Conservation (phyloP, 495 filamentous ascomycete species). For the Xylaria sp. region DNA sequence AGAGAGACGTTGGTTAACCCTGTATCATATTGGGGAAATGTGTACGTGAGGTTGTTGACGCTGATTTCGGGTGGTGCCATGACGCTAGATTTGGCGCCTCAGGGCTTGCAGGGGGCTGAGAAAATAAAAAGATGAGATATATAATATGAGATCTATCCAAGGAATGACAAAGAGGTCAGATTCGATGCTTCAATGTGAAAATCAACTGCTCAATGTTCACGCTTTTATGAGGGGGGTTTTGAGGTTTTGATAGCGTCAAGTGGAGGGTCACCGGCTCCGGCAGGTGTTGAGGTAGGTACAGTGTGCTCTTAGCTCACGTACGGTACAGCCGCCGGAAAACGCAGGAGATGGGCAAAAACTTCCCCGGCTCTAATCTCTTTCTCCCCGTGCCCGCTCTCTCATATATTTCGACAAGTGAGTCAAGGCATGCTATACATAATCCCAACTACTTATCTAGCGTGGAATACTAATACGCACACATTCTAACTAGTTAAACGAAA, state of each 20-base stretch:
- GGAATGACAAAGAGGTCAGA: background rate
- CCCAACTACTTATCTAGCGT: background rate
- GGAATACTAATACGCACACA: background rate
- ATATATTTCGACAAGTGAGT: background rate
- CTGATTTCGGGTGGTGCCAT: conserved; percentile 54
- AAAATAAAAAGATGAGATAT: background rate
- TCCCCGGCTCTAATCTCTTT: background rate
- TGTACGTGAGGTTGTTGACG: conserved; percentile 81
- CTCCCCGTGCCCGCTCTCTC: background rate
- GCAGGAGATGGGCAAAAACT: background rate
- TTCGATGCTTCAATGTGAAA: background rate
- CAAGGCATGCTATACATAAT: background rate
- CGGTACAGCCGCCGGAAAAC: conserved; percentile 24
- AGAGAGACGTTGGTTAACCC: conserved; percentile 77
- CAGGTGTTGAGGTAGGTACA: background rate
- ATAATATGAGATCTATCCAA: background rate
- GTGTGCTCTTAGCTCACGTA: background rate
- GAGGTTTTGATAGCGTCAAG: conserved; percentile 10
- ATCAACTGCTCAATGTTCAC: background rate
- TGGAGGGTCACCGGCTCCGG: conserved; percentile 9
- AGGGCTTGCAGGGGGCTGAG: background rate
- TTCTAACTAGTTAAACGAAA: background rate
- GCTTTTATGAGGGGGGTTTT: conserved; percentile 9
- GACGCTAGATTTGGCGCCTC: background rate
- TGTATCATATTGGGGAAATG: conserved; percentile 79